phyloP scores from a whole-genome alignment of 73 alveolate species.

The Symbiodinium natans region DNA sequence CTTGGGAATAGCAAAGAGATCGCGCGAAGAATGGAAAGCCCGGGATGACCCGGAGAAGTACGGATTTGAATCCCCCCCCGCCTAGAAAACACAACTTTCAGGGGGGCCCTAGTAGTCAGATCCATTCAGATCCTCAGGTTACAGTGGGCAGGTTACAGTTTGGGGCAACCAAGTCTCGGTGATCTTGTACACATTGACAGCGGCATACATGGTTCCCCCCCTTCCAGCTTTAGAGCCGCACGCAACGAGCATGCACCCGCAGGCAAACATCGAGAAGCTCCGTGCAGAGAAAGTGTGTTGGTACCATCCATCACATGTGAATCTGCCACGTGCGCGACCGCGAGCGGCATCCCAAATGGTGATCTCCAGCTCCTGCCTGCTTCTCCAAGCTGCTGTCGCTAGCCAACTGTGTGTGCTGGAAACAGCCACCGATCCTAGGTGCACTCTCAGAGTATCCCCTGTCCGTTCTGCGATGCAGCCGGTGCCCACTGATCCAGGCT shows the following conservation, averaged over 20 bases:
- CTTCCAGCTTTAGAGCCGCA: not conserved
- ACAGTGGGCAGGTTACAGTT: no score
- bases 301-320: not conserved
- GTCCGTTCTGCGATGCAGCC: constrained; percentile 7
- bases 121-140: no score
- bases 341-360: not conserved
- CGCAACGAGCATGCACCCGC: not conserved
- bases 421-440: not conserved
- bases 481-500: not conserved
- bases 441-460: not conserved
- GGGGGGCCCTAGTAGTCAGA: no score
- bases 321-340: not conserved
- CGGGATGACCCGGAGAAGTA: no score
- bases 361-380: not conserved
- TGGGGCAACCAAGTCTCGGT: no score
- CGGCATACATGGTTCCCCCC: not conserved
- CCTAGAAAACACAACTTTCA: no score
- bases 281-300: not conserved
- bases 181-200: not conserved
- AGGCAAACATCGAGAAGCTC: not conserved
- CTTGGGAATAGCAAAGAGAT: no score
- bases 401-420: not conserved
- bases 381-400: not conserved
- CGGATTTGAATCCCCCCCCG: no score
- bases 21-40: no score